These are phyloP conservation scores for Phytophthora ohioensis DNA, from an alignment of 352 stramenopile genomes.

Conservation along the genomic window DNA sequence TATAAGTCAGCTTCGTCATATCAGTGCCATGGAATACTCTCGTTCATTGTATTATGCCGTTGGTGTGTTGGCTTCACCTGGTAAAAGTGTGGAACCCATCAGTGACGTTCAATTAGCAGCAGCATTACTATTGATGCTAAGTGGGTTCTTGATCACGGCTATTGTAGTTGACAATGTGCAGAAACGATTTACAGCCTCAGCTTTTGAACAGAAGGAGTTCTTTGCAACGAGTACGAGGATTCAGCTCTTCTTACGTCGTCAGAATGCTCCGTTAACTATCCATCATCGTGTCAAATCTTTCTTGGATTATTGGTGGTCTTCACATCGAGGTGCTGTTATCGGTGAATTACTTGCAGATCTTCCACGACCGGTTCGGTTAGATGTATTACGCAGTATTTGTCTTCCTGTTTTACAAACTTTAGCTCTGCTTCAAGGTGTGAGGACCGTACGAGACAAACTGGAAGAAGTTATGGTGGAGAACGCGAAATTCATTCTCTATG, in stretches of 20 bases:
- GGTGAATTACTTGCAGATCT: slow-evolving; percentile 61
- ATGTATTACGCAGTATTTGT: slow-evolving; percentile 60
- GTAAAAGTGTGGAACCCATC: slow-evolving; percentile 53
- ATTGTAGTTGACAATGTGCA: slow-evolving; percentile 64
- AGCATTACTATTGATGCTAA: slow-evolving; percentile 59
- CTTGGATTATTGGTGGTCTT: slow-evolving; percentile 77
- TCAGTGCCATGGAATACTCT: slow-evolving; percentile 42
- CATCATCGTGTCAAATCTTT: slow-evolving; percentile 67
- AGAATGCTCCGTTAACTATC: slow-evolving; percentile 55
- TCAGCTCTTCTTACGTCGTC: slow-evolving; percentile 59
- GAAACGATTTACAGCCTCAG: slow-evolving; percentile 61
- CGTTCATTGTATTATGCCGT: slow-evolving; percentile 55
- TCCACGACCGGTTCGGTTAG: slow-evolving; percentile 49
- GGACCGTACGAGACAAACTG: slow-evolving; percentile 38
- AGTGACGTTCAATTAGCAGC: slow-evolving; percentile 46
- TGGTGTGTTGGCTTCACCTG: slow-evolving; percentile 49
- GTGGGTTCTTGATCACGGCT: slow-evolving; percentile 48
- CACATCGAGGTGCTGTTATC: slow-evolving; percentile 59
- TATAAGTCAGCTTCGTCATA: slow-evolving; percentile 17
- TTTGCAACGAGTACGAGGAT: slow-evolving; percentile 58
- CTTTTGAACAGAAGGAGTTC: slow-evolving; percentile 70
- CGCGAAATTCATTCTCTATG: slow-evolving; percentile 61
- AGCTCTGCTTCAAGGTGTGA: slow-evolving; percentile 40
- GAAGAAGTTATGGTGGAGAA: slow-evolving; percentile 61
- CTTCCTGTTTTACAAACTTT: slow-evolving; percentile 60